Evolutionary conservation across 768 basidiomycete genomes (phyloP), one percentile per base, ranked within the genome.

Genomic region (Lyophyllum atratum): DNA sequence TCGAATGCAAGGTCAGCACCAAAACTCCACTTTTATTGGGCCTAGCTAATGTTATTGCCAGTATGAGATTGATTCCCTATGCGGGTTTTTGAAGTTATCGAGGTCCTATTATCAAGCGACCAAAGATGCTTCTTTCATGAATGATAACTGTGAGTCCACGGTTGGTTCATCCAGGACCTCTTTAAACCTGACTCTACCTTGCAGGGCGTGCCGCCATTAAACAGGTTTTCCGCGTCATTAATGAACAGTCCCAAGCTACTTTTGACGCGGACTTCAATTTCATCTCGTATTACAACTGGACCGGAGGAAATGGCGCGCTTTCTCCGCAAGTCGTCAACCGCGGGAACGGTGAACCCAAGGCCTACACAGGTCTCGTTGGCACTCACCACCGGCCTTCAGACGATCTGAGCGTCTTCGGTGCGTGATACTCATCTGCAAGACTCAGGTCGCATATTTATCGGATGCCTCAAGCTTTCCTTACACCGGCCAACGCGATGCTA

Each of bases 231-330:
- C 83, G 84, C 39, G 88, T 91, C 46, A 86, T 92, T 54, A 76
- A 83, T 58, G 89, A 92, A 66, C 90, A 92, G 65, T 89, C 89
- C 2, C 89, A 90, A 64, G 68, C 80, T 5, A 82, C 85, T 3
- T 90, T 88, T 58, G 89, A 90, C 63, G 75, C 76, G 17, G 68
- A 89, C 71, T 91, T 85, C 74, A 86, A 89, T 68, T 84, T 87
- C 64, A 75, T 90, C 51, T 90, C 88, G 7, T 89, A 84, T 69
- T 92, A 89, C 68, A 90, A 89, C 66, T 92, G 90, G 90, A 91
- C 90, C 5, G 90, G 90, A 17, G 83, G 82, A 15, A 70, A 76
- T 49, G 86, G 87, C 12, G 75, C 86, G 15, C 76, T 90, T 43
- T 77, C 84, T 33, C 87, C 88, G 4, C 71, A 77, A 17, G 88